Conservation (phyloP, 345 rosid species). For the Bruguiera parviflora region DNA sequence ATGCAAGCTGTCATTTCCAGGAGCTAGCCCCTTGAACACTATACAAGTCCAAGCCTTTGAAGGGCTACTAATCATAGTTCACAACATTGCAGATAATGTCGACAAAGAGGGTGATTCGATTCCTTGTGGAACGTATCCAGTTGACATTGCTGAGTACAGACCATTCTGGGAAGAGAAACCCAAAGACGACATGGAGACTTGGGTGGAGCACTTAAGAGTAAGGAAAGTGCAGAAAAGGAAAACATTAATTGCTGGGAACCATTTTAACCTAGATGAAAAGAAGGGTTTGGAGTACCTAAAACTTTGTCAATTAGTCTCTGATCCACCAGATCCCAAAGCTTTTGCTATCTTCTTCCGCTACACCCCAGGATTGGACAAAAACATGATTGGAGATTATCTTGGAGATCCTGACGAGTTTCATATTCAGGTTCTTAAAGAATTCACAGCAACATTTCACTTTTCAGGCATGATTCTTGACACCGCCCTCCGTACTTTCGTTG, state of each 20-base stretch:
- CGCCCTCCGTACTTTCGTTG: constrained; percentile 71
- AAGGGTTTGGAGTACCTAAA: constrained; percentile 84
- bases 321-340: constrained; percentile 64
- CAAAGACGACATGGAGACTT: constrained; percentile 49
- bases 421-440: constrained; percentile 66
- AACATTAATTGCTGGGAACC: constrained; percentile 61
- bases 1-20: constrained; percentile 79
- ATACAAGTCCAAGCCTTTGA: constrained; percentile 89
- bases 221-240: constrained; percentile 79
- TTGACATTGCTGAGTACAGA: constrained; percentile 54
- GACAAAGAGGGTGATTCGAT: constrained; percentile 49
- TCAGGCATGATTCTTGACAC: constrained; percentile 78
- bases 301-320: constrained; percentile 50
- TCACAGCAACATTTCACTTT: constrained; percentile 68
- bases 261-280: constrained; percentile 74
- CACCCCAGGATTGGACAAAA: constrained; percentile 68
- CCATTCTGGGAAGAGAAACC: constrained; percentile 76
- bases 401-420: constrained; percentile 89
- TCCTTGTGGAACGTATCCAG: constrained; percentile 44
- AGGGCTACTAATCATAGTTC: constrained; percentile 72
- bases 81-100: constrained; percentile 71
- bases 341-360: constrained; percentile 68
- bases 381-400: constrained; percentile 72
- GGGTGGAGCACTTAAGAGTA: constrained; percentile 61
- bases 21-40: constrained; percentile 51